These are phyloP conservation scores for Lanmaoa rubissima DNA, from an alignment of 768 basidiomycete genomes.

Conservation along the genomic window DNA sequence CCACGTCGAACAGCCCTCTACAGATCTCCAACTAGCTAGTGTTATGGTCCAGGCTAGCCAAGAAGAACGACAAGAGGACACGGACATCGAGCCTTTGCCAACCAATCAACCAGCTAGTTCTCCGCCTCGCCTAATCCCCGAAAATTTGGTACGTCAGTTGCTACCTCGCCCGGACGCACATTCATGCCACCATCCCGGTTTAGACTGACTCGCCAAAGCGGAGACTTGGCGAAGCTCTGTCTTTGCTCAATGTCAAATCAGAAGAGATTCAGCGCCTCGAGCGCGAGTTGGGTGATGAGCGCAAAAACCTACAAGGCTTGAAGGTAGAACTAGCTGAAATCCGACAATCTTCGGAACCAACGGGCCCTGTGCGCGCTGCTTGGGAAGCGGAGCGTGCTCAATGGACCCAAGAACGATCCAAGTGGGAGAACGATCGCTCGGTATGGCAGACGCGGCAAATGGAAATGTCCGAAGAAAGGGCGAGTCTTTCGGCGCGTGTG, in stretches of 20 bases:
- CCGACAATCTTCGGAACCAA: constrained; percentile 14
- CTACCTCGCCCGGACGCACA: neutral
- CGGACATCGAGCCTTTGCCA: constrained; percentile 12
- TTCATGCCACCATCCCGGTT: neutral
- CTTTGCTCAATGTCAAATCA: constrained; percentile 49
- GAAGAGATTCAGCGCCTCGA: constrained; percentile 46
- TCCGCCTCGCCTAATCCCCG: constrained; percentile 18
- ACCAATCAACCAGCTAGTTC: constrained; percentile 18
- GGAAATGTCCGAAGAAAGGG: constrained; percentile 12
- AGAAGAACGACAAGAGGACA: constrained; percentile 22
- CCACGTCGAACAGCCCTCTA: constrained; percentile 27
- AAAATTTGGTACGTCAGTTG: constrained; percentile 21
- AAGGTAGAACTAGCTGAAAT: constrained; percentile 12
- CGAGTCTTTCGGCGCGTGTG: constrained; percentile 14
- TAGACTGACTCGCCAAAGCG: constrained; percentile 32
- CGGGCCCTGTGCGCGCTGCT: constrained; percentile 10
- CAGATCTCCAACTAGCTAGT: constrained; percentile 25
- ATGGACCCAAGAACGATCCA: constrained; percentile 24
- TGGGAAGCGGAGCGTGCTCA: constrained; percentile 29
- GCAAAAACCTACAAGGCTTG: neutral
- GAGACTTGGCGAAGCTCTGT: constrained; percentile 41
- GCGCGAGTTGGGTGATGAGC: constrained; percentile 21
- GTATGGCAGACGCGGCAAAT: constrained; percentile 19
- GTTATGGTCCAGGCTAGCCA: constrained; percentile 33
- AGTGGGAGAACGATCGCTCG: constrained; percentile 16